A percentile compares a stretch with the other conserved stretches of the same genome.
Conservation (phyloP, 768 basidiomycete genomes). For the Lentinula aciculospora region DNA sequence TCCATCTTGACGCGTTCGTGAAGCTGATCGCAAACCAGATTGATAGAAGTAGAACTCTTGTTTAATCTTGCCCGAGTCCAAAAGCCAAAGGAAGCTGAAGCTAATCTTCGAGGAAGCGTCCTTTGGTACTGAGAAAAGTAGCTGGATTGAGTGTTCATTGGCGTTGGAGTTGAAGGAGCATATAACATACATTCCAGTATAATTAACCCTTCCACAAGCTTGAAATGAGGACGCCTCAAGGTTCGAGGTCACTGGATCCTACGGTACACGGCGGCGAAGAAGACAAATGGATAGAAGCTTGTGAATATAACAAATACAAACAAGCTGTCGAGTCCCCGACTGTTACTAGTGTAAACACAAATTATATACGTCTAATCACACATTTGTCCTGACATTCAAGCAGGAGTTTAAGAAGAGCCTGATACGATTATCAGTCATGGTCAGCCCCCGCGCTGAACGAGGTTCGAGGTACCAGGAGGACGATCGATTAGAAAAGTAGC, state of each 20-base stretch:
- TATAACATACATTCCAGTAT: background rate
- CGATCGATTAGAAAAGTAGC: too few species aligned
- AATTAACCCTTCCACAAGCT: background rate
- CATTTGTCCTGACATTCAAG: too few species aligned
- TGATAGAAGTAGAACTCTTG: background rate
- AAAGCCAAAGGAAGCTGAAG: background rate
- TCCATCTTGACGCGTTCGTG: constrained; percentile 3
- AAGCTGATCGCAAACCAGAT: background rate
- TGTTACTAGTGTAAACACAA: too few species aligned
- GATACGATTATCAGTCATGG: too few species aligned
- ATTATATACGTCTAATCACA: too few species aligned
- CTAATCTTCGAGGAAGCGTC: constrained; percentile 19
- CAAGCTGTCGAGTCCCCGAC: too few species aligned
- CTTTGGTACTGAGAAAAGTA: constrained; percentile 22
- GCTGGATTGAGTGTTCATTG: constrained; percentile 17
- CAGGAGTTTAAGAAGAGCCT: too few species aligned
- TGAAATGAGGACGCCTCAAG: background rate
- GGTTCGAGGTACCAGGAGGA: too few species aligned
- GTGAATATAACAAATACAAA: background rate
- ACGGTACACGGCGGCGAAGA: background rate
- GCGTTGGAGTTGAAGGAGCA: background rate
- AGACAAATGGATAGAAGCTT: background rate
- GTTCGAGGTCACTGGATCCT: background rate
- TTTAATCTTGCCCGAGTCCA: background rate
- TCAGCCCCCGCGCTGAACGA: too few species aligned